A percentile compares a stretch with the other conserved stretches of the same genome.
These are phyloP conservation scores for Trichoderma asperelloides DNA, from an alignment of 495 filamentous ascomycete species.

Conservation along the genomic window DNA sequence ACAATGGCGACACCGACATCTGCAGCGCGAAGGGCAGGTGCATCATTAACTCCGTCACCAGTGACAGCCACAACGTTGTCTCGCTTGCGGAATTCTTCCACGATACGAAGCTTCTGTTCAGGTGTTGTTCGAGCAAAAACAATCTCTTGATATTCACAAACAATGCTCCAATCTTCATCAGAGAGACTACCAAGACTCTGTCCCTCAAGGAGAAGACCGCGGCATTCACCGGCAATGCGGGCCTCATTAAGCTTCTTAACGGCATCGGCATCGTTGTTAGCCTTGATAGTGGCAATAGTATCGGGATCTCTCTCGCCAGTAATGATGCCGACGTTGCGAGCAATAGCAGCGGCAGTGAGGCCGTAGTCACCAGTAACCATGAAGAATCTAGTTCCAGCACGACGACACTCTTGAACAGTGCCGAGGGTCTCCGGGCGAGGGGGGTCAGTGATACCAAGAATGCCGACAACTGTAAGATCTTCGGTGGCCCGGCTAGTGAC, in stretches of 20 bases:
- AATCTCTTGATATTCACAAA: slow-evolving; percentile 34
- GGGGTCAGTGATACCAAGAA: slow-evolving; percentile 61
- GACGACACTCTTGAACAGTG: slow-evolving; percentile 47
- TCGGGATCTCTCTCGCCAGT: slow-evolving; percentile 5
- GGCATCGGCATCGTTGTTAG: slow-evolving; percentile 6
- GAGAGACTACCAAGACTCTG: not conserved
- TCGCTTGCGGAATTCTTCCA: slow-evolving; percentile 53
- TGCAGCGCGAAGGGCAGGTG: slow-evolving; percentile 62
- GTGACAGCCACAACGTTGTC: slow-evolving; percentile 50
- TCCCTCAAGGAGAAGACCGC: slow-evolving; percentile 26
- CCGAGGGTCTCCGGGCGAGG: slow-evolving; percentile 55
- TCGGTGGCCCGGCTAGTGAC: slow-evolving; percentile 36
- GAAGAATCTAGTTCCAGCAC: slow-evolving; percentile 55
- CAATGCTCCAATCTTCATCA: slow-evolving; percentile 32
- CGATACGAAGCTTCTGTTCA: slow-evolving; percentile 69
- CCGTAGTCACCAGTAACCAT: slow-evolving; percentile 72
- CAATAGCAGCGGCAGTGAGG: slow-evolving; percentile 45
- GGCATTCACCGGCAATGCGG: slow-evolving; percentile 10
- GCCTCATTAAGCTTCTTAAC: slow-evolving; percentile 3
- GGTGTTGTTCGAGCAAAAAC: slow-evolving; percentile 64
- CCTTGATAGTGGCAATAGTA: not conserved
- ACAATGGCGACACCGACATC: slow-evolving; percentile 77
- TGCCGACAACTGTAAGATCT: slow-evolving; percentile 50
- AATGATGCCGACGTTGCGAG: slow-evolving; percentile 22
- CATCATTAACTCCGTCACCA: slow-evolving; percentile 78